Evolutionary conservation across 257 asterid genomes (phyloP).

Genomic region (Coffea eugenioides): DNA sequence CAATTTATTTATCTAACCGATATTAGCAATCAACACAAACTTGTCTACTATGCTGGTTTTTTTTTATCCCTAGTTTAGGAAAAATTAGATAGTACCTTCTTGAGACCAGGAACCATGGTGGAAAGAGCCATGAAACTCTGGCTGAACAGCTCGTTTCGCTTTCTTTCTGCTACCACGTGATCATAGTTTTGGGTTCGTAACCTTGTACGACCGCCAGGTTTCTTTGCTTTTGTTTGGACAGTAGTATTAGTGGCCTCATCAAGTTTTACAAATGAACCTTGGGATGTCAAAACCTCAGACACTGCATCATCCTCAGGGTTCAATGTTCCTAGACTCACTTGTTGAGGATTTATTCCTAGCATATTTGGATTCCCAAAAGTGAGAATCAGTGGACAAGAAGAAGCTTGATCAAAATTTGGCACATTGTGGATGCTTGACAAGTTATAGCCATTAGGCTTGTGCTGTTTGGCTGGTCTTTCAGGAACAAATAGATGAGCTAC

Average conservation of each 20-base stretch:
- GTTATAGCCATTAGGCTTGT: background rate
- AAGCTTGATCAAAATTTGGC: background rate
- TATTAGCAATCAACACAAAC: too few species aligned
- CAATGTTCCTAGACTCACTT: background rate
- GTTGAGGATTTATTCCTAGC: constrained; percentile 7
- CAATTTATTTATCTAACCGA: too few species aligned
- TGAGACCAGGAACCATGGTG: constrained; percentile 45
- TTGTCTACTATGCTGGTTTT: too few species aligned
- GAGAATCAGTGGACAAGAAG: constrained; percentile 17
- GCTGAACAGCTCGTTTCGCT: constrained; percentile 44
- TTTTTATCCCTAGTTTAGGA: too few species aligned
- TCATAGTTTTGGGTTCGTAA: constrained; percentile 41
- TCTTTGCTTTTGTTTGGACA: constrained; percentile 4
- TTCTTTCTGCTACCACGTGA: constrained; percentile 46
- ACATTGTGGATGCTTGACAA: background rate
- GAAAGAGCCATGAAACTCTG: constrained; percentile 37
- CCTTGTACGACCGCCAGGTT: constrained; percentile 27
- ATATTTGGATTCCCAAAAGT: constrained; percentile 13
- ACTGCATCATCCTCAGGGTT: constrained; percentile 6
- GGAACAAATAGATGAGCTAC: background rate
- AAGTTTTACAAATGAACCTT: constrained; percentile 6
- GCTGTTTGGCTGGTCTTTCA: constrained; percentile 12
- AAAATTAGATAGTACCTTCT: constrained; percentile 30
- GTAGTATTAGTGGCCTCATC: constrained; percentile 4
- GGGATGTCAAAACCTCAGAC: constrained; percentile 16